Evolutionary conservation across 176 grass and related monocot genomes (phyloP), one percentile per base, ranked within the genome.

Genomic region (sorghum (Sorghum bicolor)): DNA sequence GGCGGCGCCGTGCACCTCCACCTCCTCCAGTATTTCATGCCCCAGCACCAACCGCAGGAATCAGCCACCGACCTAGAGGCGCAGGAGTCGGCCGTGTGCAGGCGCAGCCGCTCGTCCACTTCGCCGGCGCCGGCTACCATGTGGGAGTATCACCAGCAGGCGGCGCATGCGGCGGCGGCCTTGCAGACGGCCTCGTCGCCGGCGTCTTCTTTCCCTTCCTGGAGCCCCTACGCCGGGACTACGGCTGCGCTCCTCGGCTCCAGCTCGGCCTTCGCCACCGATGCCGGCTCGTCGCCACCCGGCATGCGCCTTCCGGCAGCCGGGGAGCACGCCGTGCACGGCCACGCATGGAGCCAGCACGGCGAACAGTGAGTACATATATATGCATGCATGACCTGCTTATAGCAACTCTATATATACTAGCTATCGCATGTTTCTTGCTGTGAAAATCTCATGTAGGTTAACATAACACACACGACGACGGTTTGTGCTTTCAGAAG

Each of bases 11-110:
- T 78, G 65, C 83, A 86, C 28, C 83, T 90, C 61, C 61, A 14
- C 61, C 53, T 1, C 57, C 57, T 61, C 83, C 88, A 86, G 88
- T 82, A 86, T 90, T 90, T 86, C 79, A 90, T 90, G 88, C 84
- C 88, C 67, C 88, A 73, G 79, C 78, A 50, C 28, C 78, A n/a
- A 5, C 79, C 32, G 4, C 31, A 79, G 75, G 36, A 55, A 64
- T 4, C 79, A 36, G 29, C 74, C 62, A 73, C 74, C 58, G 80
- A 77, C 29, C 34, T 34, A 31, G 25, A 72, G 70, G 25, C 70
- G 48, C 78, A 63, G 52, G 65, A 78, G 43, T 38, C 72, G 3
- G 3, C 7, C 22, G 77, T 39, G 28, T 77, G 83, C 66, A 65
- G 66, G 40, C 70, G 25, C 38, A 5, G 22, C 67, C 16, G 38